Percentiles rank a stretch among this genome's conserved stretches.
Conservation (phyloP, 805 yeast species). For the Torulaspora delbrueckii region DNA sequence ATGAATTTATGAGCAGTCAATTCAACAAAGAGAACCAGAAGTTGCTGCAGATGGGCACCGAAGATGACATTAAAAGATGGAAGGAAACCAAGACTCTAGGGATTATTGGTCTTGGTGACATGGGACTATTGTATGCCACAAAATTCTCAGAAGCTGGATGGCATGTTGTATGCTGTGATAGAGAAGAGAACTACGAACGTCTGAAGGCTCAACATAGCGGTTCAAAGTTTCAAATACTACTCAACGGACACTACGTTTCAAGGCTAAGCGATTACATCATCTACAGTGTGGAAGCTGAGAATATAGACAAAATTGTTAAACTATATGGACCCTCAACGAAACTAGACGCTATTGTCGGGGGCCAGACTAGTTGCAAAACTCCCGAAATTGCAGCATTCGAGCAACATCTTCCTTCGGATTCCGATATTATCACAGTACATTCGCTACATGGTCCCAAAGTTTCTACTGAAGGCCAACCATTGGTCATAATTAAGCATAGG, state of each 20-base stretch:
- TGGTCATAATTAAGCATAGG: constrained; percentile 77
- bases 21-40: neutral
- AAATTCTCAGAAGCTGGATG: constrained; percentile 78
- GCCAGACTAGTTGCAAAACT: constrained; percentile 92
- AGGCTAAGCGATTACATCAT: constrained; percentile 76
- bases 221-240: constrained; percentile 51
- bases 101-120: constrained; percentile 93
- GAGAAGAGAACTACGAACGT: constrained; percentile 56
- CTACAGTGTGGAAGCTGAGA: constrained; percentile 91
- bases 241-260: constrained; percentile 80
- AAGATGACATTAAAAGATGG: constrained; percentile 32
- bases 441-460: constrained; percentile 94
- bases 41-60: constrained; percentile 6
- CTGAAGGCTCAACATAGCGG: constrained; percentile 40
- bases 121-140: constrained; percentile 87
- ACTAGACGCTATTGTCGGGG: constrained; percentile 89
- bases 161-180: constrained; percentile 84
- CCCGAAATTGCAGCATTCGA: constrained; percentile 90
- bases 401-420: constrained; percentile 65
- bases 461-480: constrained; percentile 84
- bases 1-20: neutral
- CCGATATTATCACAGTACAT: constrained; percentile 79
- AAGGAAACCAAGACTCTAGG: constrained; percentile 60
- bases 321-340: constrained; percentile 84
- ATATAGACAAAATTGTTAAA: constrained; percentile 64